Evolutionary conservation across 371 early-diverging fungal species (phyloP), one percentile per base, ranked within the genome.

Genomic region (Mortierella sp.): DNA sequence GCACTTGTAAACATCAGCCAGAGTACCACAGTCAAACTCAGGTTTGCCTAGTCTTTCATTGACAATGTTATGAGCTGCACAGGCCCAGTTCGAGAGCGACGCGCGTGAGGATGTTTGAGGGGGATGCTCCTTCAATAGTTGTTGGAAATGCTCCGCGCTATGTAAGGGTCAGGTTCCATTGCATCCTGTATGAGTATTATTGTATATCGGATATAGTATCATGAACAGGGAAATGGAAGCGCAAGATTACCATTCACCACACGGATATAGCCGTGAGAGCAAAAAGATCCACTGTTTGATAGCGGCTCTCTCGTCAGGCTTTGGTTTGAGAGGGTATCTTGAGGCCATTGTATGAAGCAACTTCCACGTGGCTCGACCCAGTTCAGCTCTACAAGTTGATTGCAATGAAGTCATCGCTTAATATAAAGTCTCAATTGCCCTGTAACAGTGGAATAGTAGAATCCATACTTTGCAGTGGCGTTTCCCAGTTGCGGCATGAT

Each of bases 271-370:
- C 69, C 95, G 86, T 5, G 96, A 93, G 66, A 99, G 90, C 16
- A 97, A 77, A 66, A 89, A 88, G 71, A 99, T 88, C 74, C 96
- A 99, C 59, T 91, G 90, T 35, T 88, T 83, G 61, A 96, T 83
- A 5, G 97, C 93, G n/a, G 87, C 84, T 64, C 95, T 87, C 83
- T 98, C 96, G 47, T 94, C 91, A n/a, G 66, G 58, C 0, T 91
- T 93, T 1, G 99, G 99, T 14, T 92, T 85, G 45, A 90, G 85
- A 4, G 99, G 99, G 85, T 95, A 99, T 76, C 96, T 86, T 22
- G 96, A 93, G 62, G 96, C 96, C 95, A 99, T 97, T 16, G 98
- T 97, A 86, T 99, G 99, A n/a, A 99, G 81, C 22, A 98, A 85
- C 79, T 90, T 91, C 93, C 93, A 93, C 1, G 96, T 92, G 5